Percentiles rank a stretch among this genome's conserved stretches.
Conservation (phyloP, 2,329 filamentous ascomycete species). For the Trichophyton benhamiae region DNA sequence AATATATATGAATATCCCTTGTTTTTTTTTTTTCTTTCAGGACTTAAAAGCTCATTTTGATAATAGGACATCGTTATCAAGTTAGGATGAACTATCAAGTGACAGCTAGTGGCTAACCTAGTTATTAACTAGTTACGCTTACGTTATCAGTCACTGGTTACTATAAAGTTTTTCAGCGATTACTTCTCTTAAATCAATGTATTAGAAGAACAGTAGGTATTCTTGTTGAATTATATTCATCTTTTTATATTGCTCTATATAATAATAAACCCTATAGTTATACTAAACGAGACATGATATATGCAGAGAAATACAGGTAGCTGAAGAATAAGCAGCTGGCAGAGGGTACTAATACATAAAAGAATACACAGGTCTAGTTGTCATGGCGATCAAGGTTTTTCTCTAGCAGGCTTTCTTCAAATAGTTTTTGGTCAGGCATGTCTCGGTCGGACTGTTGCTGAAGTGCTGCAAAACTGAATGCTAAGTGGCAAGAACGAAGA, state of each 20-base stretch:
- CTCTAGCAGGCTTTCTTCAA: background rate
- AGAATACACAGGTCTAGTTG: background rate
- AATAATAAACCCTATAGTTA: background rate
- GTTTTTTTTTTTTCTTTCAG: background rate
- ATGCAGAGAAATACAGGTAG: background rate
- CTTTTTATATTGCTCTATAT: background rate
- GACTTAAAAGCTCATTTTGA: background rate
- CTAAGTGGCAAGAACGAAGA: constrained; percentile 26
- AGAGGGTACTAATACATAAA: background rate
- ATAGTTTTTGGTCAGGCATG: background rate
- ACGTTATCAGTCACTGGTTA: no score
- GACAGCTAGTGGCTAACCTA: no score
- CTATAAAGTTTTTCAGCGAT: no score
- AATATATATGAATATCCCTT: background rate
- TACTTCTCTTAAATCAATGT: no score
- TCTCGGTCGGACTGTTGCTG: background rate
- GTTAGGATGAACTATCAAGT: background rate
- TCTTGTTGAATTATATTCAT: background rate
- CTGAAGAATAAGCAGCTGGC: background rate
- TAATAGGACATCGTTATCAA: background rate
- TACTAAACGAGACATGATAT: background rate
- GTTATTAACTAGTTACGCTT: no score
- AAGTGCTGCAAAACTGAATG: constrained; percentile 23
- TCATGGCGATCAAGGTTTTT: background rate
- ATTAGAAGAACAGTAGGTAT: no score